Base-by-base conservation (phyloP, 108 stramenopile species). In the Pseudonitzschia delicatissima region DNA sequence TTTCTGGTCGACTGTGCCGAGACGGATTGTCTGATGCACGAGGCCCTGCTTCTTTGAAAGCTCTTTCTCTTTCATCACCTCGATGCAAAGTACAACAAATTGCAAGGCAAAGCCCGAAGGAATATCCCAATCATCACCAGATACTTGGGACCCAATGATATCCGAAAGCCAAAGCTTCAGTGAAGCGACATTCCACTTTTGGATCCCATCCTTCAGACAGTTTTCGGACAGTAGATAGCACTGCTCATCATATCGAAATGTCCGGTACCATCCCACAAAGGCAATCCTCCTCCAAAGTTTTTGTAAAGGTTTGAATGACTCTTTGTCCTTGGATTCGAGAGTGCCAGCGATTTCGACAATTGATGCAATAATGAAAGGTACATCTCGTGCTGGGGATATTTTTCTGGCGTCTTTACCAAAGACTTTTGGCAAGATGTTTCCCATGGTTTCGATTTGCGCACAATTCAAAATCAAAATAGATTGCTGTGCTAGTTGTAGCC, bases 341-440 rank as follows among this genome's bases (percentile, higher is more conserved):
- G 20, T 61, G 60, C 60, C 60, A n/a, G n/a, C n/a, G n/a, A 61
- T 61, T 39, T 44, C 18, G 7, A 61, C 36, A 5, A 23, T 37
- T 4, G 40, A 26, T 23, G 37, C 12, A 9, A 61, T 23, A 2
- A 61, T 40, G 3, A 26, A n/a, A 4, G 39, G 39, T 6, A 40
- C 21, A 7, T 61, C 39, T 4, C 20, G 28, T 40, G 2, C 20
- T 12, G 18, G 8, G 15, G 53, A 17, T 7, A 27, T 33, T 17
- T 55, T 18, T 5, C 4, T 55, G 23, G 53, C 4, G 31, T 7
- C 15, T 21, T 40, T 26, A 40, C 60, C 23, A 42, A 27, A 17
- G 21, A 23, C 2, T 25, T 61, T 37, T 11, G 40, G 2, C 9
- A 61, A 18, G 13, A 40, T 42, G 17, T 36, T 61, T 27, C n/a